Evolutionary conservation across 495 filamentous ascomycete species (phyloP), one percentile per base, ranked within the genome.

Genomic region (Glarea lozoyensis): DNA sequence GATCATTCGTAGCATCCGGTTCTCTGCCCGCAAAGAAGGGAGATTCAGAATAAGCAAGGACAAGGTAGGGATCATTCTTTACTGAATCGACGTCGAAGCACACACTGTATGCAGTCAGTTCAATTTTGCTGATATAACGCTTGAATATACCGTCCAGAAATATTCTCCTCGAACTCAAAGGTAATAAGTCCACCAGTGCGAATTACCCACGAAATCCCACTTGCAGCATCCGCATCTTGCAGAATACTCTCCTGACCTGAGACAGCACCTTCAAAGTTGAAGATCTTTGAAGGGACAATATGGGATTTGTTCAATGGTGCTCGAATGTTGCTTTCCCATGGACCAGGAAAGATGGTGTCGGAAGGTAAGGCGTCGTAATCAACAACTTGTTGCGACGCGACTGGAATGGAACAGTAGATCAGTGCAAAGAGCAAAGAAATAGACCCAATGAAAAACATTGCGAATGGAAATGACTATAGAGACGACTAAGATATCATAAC

Each of bases 111-210:
- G 22, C 1, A 13, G n/a, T 42, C 29, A 41, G 16, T 18, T 11
- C 23, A 30, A 12, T 38, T 20, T 15, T 6, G 15, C 16, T 32
- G 20, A 10, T 21, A 19, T 17, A 19, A 13, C 13, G 1, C n/a
- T 21, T 9, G 4, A 20, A 48, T 59, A 17, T 46, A 66, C 61
- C 58, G 43, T 17, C 64, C 62, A 29, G 49, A 55, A 46, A 62
- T 59, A 34, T 67, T 66, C 51, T 67, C 54, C 16, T 34, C 48
- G 49, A 67, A 67, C 38, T 61, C 60, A 40, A 59, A 55, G 19
- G 57, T 63, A 45, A 67, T 45, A 17, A 56, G 32, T 7, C 58
- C 60, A 4, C 62, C 61, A 41, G 46, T 42, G 11, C 59, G 50
- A 10, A 61, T 53, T 23, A 51, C 42, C 22, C 59, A 44, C 12